Percentiles rank a stretch among this genome's conserved stretches.
These are phyloP conservation scores for Xylaria sp. DNA, from an alignment of 2,329 filamentous ascomycete species.

Conservation along the genomic window DNA sequence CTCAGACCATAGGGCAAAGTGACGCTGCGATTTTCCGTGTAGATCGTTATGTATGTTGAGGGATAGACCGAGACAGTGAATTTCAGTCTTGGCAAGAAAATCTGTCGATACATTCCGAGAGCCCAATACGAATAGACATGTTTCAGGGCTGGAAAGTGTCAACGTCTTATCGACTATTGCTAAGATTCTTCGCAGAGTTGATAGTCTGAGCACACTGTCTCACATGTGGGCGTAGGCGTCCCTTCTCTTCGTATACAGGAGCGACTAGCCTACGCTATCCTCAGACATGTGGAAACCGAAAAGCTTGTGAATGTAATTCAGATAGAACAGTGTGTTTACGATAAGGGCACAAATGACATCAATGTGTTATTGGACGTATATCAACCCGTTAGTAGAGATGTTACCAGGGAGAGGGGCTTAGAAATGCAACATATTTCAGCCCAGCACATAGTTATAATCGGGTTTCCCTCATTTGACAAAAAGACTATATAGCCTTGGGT, in stretches of 20 bases:
- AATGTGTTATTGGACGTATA: not conserved
- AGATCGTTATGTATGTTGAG: constrained; percentile 33
- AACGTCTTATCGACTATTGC: constrained; percentile 1
- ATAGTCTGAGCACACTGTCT: constrained; percentile 25
- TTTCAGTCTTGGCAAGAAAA: constrained; percentile 42
- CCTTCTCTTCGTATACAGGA: constrained; percentile 7
- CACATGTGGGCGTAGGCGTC: constrained; percentile 16
- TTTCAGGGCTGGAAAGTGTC: constrained; percentile 3
- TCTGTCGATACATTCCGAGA: constrained; percentile 29
- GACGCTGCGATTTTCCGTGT: constrained; percentile 32
- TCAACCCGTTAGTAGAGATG: not conserved
- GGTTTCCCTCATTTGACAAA: not conserved
- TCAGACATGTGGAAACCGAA: not conserved
- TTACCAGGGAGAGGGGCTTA: not conserved
- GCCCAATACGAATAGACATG: constrained; percentile 21
- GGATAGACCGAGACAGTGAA: constrained; percentile 41
- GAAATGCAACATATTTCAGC: not conserved
- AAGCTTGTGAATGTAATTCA: constrained; percentile 1
- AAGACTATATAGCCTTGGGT: no score
- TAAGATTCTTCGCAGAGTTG: not conserved
- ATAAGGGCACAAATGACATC: constrained; percentile 1
- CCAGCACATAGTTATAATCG: not conserved
- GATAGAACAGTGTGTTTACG: not conserved
- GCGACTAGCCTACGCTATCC: not conserved
- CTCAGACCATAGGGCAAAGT: constrained; percentile 18